These are phyloP conservation scores for Aspergillus tubingensis DNA, from an alignment of 2,329 filamentous ascomycete genomes.

Conservation along the genomic window DNA sequence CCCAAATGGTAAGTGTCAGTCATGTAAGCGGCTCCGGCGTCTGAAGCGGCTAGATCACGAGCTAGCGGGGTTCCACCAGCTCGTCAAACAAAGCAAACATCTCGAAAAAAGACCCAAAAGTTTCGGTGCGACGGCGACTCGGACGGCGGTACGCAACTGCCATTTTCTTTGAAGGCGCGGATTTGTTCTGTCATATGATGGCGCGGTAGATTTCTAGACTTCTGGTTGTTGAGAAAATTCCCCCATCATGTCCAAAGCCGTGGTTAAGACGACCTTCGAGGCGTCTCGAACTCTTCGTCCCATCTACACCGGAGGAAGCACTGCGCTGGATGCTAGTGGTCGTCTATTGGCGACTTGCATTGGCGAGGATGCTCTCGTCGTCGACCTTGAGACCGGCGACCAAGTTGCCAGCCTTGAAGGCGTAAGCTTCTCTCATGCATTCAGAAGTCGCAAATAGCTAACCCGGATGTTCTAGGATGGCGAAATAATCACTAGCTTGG, in stretches of 20 bases:
- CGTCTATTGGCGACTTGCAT: constrained; percentile 82
- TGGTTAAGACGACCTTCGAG: constrained; percentile 84
- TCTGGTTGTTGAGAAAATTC: not conserved
- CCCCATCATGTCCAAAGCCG: constrained; percentile 53
- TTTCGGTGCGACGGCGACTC: constrained; percentile 26
- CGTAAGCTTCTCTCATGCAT: constrained; percentile 53
- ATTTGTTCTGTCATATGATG: constrained; percentile 20
- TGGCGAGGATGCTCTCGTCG: constrained; percentile 88
- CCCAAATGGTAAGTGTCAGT: constrained; percentile 5
- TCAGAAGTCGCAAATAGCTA: constrained; percentile 15
- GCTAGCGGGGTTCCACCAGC: constrained; percentile 32
- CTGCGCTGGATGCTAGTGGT: constrained; percentile 78
- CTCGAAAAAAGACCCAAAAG: constrained; percentile 39
- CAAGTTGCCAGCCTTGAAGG: constrained; percentile 86
- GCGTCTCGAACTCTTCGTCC: constrained; percentile 80
- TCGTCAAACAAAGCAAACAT: constrained; percentile 37
- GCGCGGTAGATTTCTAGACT: constrained; percentile 17
- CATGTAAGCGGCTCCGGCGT: constrained; percentile 20
- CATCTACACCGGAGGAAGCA: constrained; percentile 88
- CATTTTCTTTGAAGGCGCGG: constrained; percentile 20
- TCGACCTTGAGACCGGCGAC: constrained; percentile 77
- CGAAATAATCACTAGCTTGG: constrained; percentile 49
- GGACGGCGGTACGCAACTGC: constrained; percentile 13
- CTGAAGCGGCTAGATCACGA: constrained; percentile 28
- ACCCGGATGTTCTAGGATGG: constrained; percentile 60